phyloP scores from a whole-genome alignment of 2,329 filamentous ascomycete genomes.

The Macrophomina pseudophaseolina region DNA sequence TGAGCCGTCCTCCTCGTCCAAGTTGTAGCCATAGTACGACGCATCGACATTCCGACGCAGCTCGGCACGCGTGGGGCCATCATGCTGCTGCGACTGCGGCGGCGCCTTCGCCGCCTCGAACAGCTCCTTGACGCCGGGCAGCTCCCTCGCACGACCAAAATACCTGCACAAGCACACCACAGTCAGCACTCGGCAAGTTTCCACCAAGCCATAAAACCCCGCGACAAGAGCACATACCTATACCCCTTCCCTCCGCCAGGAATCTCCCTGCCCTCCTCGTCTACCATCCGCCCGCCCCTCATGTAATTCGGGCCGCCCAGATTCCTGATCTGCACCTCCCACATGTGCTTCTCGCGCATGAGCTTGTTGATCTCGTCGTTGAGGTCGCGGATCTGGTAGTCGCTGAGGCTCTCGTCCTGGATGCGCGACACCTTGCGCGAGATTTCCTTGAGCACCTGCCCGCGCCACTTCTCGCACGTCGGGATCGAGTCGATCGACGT shows the following conservation, averaged over 20 bases:
- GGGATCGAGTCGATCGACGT: constrained; percentile 84
- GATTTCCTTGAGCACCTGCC: constrained; percentile 96
- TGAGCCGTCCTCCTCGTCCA: constrained; percentile 86
- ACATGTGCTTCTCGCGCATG: constrained; percentile 99
- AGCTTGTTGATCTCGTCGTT: constrained; percentile 99
- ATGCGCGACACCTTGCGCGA: constrained; percentile 96
- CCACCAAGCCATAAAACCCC: background rate
- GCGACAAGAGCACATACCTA: constrained; percentile 49
- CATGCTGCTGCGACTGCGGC: constrained; percentile 52
- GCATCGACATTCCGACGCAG: constrained; percentile 82
- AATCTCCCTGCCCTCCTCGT: constrained; percentile 62
- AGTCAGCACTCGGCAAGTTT: background rate
- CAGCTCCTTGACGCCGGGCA: constrained; percentile 95
- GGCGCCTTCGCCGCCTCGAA: constrained; percentile 72
- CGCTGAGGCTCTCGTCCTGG: constrained; percentile 86
- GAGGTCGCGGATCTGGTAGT: constrained; percentile 96
- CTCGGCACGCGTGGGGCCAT: constrained; percentile 71
- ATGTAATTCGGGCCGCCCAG: constrained; percentile 98
- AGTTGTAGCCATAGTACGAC: constrained; percentile 92
- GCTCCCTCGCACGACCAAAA: constrained; percentile 85
- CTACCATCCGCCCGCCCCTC: constrained; percentile 64
- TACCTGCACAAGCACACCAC: constrained; percentile 53
- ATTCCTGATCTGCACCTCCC: constrained; percentile 96
- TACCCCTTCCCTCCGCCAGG: constrained; percentile 83
- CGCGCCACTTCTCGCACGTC: constrained; percentile 95